Evolutionary conservation across 2,329 filamentous ascomycete genomes (phyloP), one percentile per base, ranked within the genome.

Genomic region (Lachnellula subtilissima): DNA sequence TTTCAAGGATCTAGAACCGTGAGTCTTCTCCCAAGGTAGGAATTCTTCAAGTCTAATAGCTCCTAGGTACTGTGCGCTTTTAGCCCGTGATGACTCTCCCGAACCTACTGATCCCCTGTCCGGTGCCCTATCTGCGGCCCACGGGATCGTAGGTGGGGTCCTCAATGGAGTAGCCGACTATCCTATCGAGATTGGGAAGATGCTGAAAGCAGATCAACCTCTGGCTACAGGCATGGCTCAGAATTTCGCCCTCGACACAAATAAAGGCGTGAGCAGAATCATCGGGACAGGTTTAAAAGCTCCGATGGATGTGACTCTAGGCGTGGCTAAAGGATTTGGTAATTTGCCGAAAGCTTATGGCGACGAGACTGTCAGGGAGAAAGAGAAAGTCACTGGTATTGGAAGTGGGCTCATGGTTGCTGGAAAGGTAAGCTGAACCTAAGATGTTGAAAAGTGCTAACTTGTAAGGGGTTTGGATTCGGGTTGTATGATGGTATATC

Each of bases 301-400:
- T 1, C 63, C 65, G 5, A 57, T 61, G 51, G 55, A 59, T 57
- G 79, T 83, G 0, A 85, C 85, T 0, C 77, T 85, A 54, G 78
- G 85, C 57, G 69, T 87, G 2, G 82, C 82, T 0, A 83, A 86
- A 62, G 85, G 85, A 0, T 87, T 88, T 62, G 84, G 87, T 67
- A 88, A 88, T 61, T 82, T 83, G 0, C 85, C 85, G 1, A 78
- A 83, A 3, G 74, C 88, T 1, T 89, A 88, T 63, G 85, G 85
- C 19, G 86, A 89, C 64, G 78, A 83, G 53, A 87, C 84, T 12
- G 58, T 60, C 1, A 85, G 61, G 22, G 37, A 56, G 46, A 43
- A 59, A 25, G 37, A 56, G 46, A 43, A 56, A 35, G 57, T 64
- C 14, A 52, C 52, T 6, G 62, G 56, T n/a, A 50, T 63, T 7